Evolutionary conservation across 2,329 filamentous ascomycete genomes (phyloP), one percentile per base, ranked within the genome.

Genomic region (Pseudogymnoascus sp.): DNA sequence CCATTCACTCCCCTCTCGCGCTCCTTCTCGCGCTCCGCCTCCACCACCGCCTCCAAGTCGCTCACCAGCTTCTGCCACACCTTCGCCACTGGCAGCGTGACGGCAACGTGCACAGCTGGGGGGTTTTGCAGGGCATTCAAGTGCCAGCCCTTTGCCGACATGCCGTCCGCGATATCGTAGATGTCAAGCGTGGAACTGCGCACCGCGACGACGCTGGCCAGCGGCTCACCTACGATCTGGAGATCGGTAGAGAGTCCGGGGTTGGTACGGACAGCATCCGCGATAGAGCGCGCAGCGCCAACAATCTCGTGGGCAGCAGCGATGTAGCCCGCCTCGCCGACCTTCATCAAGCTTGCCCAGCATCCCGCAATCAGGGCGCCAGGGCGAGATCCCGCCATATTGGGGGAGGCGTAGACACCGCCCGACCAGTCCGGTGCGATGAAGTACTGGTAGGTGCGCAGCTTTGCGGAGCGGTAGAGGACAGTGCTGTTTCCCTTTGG

Each of bases 401-500:
- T 89, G 0, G 94, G 94, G 1, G 90, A 96, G 40, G 92, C 94
- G 74, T 99, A 99, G 7, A 99, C 92, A 69, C 94, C 94, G 63
- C 94, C 94, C 8, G 89, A 86, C 94, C 94, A 99, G 76, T 96
- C 90, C 5, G 94, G 88, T 33, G 88, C 90, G 72, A 99, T 88
- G 75, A 96, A 99, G 81, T 99, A 99, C 76, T 99, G 94, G 75
- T 96, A 93, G 62, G 85, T 85, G 68, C 94, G 86, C 66, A 95
- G 83, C 54, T 83, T 78, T 35, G 86, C 82, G 50, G 85, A 89
- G 68, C 94, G 90, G 81, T 99, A 99, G 41, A 99, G 81, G 11
- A 96, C 82, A 1, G 92, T 94, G 60, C 89, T 94, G 81, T 96
- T 99, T 67, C 94, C 94, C 78, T 99, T 99, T 60, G 94, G 94